Evolutionary conservation across 768 basidiomycete species (phyloP).

Genomic region (Podaxis sp.): DNA sequence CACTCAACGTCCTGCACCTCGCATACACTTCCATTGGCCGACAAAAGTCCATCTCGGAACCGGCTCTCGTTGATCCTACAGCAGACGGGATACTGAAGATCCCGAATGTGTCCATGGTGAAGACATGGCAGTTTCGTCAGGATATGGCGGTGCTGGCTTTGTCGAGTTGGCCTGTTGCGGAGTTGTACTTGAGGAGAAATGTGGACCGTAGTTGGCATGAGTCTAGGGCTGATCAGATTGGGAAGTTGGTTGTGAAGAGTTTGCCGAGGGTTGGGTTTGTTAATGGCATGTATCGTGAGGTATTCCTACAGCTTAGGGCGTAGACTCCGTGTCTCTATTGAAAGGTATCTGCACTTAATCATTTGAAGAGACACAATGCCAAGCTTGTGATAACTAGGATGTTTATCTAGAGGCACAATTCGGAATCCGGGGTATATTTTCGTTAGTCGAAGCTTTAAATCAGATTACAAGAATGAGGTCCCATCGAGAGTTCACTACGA

Average conservation of each 20-base stretch:
- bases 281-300: constrained; percentile 7
- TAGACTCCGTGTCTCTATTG: too few relatives aligned
- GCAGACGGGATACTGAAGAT: constrained; percentile 8
- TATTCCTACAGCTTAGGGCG: not conserved
- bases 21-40: constrained; percentile 3
- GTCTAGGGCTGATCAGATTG: constrained; percentile 7
- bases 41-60: constrained; percentile 1
- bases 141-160: constrained; percentile 5
- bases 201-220: constrained; percentile 3
- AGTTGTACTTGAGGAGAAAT: constrained; percentile 1
- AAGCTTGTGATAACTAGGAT: too few relatives aligned
- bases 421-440: too few relatives aligned
- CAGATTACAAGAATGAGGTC: too few relatives aligned
- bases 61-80: constrained; percentile 6
- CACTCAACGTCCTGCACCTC: not conserved
- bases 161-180: not conserved
- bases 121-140: constrained; percentile 8
- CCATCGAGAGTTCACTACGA: too few relatives aligned
- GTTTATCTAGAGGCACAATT: too few relatives aligned
- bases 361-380: too few relatives aligned
- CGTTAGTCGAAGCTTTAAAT: too few relatives aligned
- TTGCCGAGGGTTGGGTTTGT: constrained; percentile 7
- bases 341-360: too few relatives aligned
- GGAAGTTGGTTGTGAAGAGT: constrained; percentile 6
- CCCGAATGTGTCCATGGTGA: constrained; percentile 7